Evolutionary conservation across 2,329 filamentous ascomycete genomes (phyloP), one percentile per base, ranked within the genome.

Genomic region (Verruconis gallopava): DNA sequence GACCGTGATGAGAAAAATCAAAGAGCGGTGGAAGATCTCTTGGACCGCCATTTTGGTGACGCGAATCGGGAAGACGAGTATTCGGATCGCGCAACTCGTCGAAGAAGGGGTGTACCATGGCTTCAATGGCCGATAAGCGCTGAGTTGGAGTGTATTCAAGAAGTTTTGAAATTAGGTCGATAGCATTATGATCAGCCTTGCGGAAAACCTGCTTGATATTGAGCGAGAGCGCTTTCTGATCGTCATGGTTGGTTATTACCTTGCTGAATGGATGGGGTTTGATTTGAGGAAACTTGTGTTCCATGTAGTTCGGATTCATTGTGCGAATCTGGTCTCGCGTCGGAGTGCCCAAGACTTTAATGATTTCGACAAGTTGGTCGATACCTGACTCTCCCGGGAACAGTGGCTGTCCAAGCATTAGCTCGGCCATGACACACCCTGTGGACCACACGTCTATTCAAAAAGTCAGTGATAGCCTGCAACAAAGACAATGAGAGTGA

Each of bases 301-400:
- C 91, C 91, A 98, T 98, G 66, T 98, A 98, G 66, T 98, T 98
- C 46, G 91, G 91, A 65, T 98, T 98, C 91, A 98, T 98, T 50
- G 91, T 98, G 53, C 91, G 84, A 57, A 98, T 98, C 65, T 98
- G 91, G 62, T 98, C 91, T 50, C 91, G 77, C 25, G 91, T 96
- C 14, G 91, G 91, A 14, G 91, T 98, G 46, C 91, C 91, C 47
- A 98, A 70, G 41, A 98, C 89, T 68, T 98, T 98, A 73, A 98
- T 98, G 60, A 98, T 98, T 65, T 98, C 91, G 36, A 98, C 91
- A 38, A 98, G 71, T 62, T 98, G 91, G 60, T 98, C 91, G 56
- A 98, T 98, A 49, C 91, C 91, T 37, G 91, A 98, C 65, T 98
- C 91, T 55, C 91, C 91, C 19, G 91, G 91, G 72, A 98, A 98